phyloP scores from a whole-genome alignment of 2,329 filamentous ascomycete genomes.

The Stachybotrys chlorohalonatus region DNA sequence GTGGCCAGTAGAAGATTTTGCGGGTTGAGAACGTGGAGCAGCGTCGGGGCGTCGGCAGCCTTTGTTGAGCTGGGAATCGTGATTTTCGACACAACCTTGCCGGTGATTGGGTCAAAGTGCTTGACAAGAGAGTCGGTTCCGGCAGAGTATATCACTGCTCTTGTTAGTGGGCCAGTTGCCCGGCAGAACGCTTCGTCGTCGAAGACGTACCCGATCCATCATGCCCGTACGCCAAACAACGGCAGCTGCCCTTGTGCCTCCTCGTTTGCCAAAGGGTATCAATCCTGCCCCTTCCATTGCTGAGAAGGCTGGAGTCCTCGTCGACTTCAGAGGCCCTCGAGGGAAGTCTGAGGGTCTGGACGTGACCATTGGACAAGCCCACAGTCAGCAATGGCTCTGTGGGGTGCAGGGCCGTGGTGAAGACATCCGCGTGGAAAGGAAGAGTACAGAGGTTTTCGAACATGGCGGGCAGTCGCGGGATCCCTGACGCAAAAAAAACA shows the following conservation, averaged over 20 bases:
- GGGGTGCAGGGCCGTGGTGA: slow-evolving; percentile 81
- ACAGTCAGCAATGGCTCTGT: slow-evolving; percentile 76
- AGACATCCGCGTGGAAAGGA: slow-evolving; percentile 77
- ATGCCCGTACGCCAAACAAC: slow-evolving; percentile 66
- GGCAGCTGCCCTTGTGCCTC: slow-evolving; percentile 89
- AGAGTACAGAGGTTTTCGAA: slow-evolving; percentile 89
- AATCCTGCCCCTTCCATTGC: slow-evolving; percentile 63
- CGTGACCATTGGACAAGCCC: slow-evolving; percentile 75
- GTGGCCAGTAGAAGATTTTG: slow-evolving; percentile 83
- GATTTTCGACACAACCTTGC: slow-evolving; percentile 72
- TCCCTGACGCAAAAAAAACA: neutral
- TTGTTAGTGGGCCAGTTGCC: slow-evolving; percentile 2
- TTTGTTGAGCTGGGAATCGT: slow-evolving; percentile 53
- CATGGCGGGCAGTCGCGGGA: slow-evolving; percentile 38
- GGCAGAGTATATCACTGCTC: slow-evolving; percentile 52
- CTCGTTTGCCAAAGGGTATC: slow-evolving; percentile 79
- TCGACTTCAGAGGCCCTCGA: slow-evolving; percentile 35
- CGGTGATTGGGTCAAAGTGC: slow-evolving; percentile 48
- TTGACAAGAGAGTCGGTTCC: slow-evolving; percentile 52
- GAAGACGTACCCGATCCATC: slow-evolving; percentile 60
- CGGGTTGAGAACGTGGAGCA: slow-evolving; percentile 76
- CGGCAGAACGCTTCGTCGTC: too few species aligned
- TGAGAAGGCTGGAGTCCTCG: slow-evolving; percentile 39
- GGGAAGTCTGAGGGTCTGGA: slow-evolving; percentile 72
- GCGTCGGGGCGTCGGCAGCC: slow-evolving; percentile 62